Base-by-base conservation (phyloP, 2,329 filamentous ascomycete species). In the Colletotrichum lentis region DNA sequence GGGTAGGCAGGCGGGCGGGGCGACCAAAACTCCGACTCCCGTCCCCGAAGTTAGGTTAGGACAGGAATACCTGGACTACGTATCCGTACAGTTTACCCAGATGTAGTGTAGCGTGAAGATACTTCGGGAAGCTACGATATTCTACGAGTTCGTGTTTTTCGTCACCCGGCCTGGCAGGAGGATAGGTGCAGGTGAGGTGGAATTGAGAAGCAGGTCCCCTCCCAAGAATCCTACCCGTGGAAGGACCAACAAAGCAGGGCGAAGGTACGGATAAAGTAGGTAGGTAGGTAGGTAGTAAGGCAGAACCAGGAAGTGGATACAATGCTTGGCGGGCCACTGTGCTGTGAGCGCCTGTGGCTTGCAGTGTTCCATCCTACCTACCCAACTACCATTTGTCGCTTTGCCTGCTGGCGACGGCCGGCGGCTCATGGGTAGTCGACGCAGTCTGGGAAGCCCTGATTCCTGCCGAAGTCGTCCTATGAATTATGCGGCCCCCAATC, bases 201-300 rank as follows among this genome's bases (percentile, higher is more conserved):
- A 39, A 66, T 62, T 62, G 62, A 39, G 35, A 41, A 22, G 43
- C 53, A 57, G 63, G 35, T n/a, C 37, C 41, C 54, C 57, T 43
- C 27, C 27, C 43, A 35, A 37, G 10, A 2, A 20, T n/a, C 18
- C 50, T 41, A 41, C 12, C 12, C 12, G 27, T n/a, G 5, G 4
- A 37, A 31, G 27, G 8, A 27, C 27, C 49, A 52, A 16, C 14
- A 16, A 3, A n/a, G n/a, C n/a, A n/a, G n/a, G n/a, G n/a, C n/a
- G n/a, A n/a, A n/a, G n/a, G n/a, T n/a, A n/a, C n/a, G n/a, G n/a
- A n/a, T n/a, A n/a, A n/a, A n/a, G n/a, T n/a, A n/a, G n/a, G n/a
- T n/a, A n/a, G n/a, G n/a, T n/a, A n/a, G n/a, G n/a, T n/a, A n/a
- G n/a, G n/a, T n/a, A n/a, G n/a, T n/a, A n/a, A n/a, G n/a, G n/a